Percentiles rank a stretch among this genome's conserved stretches.
Evolutionary conservation across 2,329 filamentous ascomycete species (phyloP).

Genomic region (Sarocladiaceae sp.): DNA sequence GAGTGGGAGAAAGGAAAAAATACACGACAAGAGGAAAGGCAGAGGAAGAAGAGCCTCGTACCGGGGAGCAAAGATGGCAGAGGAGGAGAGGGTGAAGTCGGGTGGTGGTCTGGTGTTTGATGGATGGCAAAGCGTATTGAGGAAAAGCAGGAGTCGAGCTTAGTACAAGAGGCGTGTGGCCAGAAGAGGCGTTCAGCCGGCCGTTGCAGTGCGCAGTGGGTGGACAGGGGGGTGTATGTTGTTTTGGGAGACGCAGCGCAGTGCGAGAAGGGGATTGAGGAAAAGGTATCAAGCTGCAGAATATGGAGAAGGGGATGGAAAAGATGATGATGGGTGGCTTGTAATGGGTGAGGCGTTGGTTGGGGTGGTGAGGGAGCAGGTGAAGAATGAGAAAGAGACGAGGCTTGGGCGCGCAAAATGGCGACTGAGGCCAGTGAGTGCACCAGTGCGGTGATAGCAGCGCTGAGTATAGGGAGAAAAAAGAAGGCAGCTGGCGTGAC

Average conservation of each 20-base stretch:
- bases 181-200: slow-evolving; percentile 9
- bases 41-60: neutral
- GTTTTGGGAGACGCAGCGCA: slow-evolving; percentile 1
- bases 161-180: slow-evolving; percentile 9
- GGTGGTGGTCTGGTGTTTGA: slow-evolving; percentile 3
- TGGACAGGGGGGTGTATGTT: slow-evolving; percentile 3
- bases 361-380: too few species aligned
- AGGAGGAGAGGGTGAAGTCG: slow-evolving; percentile 3
- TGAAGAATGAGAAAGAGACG: neutral
- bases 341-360: slow-evolving; percentile 1
- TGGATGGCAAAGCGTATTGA: slow-evolving; percentile 4
- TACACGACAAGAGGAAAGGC: neutral
- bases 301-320: neutral
- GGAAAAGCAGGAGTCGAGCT: slow-evolving; percentile 9
- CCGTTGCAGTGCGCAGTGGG: too few species aligned
- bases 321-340: too few species aligned
- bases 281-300: neutral
- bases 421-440: neutral
- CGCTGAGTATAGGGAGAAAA: too few species aligned
- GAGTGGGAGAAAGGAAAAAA: neutral
- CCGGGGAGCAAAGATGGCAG: neutral
- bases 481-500: too few species aligned
- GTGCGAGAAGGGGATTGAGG: neutral
- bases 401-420: neutral
- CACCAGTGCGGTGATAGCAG: too few species aligned